Evolutionary conservation across 345 rosid species (phyloP).

Genomic region (Salix exigua): DNA sequence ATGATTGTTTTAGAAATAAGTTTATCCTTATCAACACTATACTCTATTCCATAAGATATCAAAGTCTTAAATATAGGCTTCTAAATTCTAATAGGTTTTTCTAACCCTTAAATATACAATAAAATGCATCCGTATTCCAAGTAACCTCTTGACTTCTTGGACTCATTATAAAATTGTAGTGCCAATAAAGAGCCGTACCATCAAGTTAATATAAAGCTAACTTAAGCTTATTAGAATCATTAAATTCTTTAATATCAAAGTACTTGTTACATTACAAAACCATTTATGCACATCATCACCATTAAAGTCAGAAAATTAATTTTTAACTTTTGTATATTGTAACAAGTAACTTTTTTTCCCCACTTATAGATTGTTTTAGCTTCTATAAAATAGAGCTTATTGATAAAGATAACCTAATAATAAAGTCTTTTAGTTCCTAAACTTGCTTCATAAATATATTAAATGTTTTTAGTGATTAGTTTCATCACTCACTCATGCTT

Average conservation of each 20-base stretch:
- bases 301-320: background rate
- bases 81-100: background rate
- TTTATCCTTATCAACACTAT: background rate
- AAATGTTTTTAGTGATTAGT: too few relatives aligned
- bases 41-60: background rate
- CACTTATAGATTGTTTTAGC: too few relatives aligned
- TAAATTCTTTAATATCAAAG: background rate
- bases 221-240: background rate
- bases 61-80: background rate
- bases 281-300: background rate
- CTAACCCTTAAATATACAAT: background rate
- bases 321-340: background rate
- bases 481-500: too few relatives aligned
- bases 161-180: background rate
- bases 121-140: background rate
- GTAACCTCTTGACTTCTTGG: too few relatives aligned
- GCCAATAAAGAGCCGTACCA: background rate
- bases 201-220: background rate
- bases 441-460: too few relatives aligned
- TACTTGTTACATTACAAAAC: background rate
- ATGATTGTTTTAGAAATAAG: background rate
- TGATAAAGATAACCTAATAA: too few relatives aligned
- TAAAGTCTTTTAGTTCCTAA: background rate
- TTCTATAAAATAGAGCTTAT: too few relatives aligned
- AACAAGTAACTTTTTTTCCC: too few relatives aligned